Percentiles rank a stretch among this genome's conserved stretches.
Conservation (phyloP, 2,329 filamentous ascomycete genomes). For the Neurospora crassa region DNA sequence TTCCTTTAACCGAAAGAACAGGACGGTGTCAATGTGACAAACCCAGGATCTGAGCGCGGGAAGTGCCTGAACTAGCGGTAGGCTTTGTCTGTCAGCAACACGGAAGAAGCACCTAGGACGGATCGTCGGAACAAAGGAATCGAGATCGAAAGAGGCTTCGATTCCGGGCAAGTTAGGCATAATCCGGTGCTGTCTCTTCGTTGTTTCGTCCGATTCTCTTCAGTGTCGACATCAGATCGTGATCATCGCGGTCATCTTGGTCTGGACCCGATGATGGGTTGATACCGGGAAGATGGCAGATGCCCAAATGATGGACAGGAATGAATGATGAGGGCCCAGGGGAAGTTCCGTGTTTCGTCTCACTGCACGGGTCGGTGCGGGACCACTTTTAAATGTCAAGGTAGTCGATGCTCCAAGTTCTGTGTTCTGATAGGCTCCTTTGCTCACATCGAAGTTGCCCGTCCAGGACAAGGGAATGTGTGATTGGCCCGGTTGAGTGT, state of each 20-base stretch:
- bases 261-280: not conserved
- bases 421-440: constrained; percentile 12
- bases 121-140: not conserved
- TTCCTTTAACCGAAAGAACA: not conserved
- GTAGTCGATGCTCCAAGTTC: not conserved
- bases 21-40: not conserved
- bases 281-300: not conserved
- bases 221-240: not conserved
- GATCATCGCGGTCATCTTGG: not conserved
- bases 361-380: constrained; percentile 8
- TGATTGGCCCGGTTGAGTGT: constrained; percentile 9
- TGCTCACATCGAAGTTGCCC: constrained; percentile 5
- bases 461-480: constrained; percentile 8
- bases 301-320: not conserved
- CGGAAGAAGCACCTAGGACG: not conserved
- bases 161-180: not conserved
- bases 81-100: not conserved
- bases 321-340: not conserved
- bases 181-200: not conserved
- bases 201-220: not conserved
- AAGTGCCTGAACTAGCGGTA: not conserved
- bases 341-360: constrained; percentile 8
- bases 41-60: not conserved
- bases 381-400: constrained; percentile 7
- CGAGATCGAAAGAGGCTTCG: not conserved